These are phyloP conservation scores for Coniochaeta sp. DNA, from an alignment of 2,329 filamentous ascomycete genomes.

Conservation along the genomic window DNA sequence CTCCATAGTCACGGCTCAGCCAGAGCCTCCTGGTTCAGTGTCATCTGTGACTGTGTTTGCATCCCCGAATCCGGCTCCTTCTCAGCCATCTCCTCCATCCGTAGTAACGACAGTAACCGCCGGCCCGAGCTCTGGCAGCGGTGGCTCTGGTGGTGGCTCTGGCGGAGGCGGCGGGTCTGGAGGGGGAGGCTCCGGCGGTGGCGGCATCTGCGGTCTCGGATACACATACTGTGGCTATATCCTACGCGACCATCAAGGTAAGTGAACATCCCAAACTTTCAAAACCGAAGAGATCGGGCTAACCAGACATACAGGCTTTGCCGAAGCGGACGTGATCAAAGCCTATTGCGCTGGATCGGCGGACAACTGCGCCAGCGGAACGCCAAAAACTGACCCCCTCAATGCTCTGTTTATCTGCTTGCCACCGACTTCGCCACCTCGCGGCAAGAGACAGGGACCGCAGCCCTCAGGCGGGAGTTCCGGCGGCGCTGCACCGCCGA, in stretches of 20 bases:
- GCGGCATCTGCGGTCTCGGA: slow-evolving; percentile 12
- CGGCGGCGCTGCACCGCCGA: not conserved
- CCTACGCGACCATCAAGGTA: slow-evolving; percentile 15
- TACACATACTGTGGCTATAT: slow-evolving; percentile 21
- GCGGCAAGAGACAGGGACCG: not conserved
- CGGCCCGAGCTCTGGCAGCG: slow-evolving; percentile 6
- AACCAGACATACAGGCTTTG: slow-evolving; percentile 9
- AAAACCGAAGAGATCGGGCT: not conserved
- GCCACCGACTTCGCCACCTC: slow-evolving; percentile 3
- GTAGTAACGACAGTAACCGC: not conserved
- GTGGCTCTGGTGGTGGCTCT: slow-evolving; percentile 30
- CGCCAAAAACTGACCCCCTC: slow-evolving; percentile 12
- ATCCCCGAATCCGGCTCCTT: not conserved
- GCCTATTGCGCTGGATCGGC: slow-evolving; percentile 12
- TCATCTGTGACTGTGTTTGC: not conserved
- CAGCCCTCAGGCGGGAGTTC: not conserved
- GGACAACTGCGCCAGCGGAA: slow-evolving; percentile 14
- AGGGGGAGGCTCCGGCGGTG: not conserved
- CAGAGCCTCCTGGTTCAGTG: not conserved
- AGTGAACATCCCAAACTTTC: not conserved
- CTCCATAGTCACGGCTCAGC: not conserved
- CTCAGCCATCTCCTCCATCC: not conserved
- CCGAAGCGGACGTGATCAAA: slow-evolving; percentile 12
- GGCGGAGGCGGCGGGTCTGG: slow-evolving; percentile 20
- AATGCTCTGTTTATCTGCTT: slow-evolving; percentile 17